Base-by-base conservation (phyloP, 1,284 basidiomycete genomes). In the Puccinia polysora region DNA sequence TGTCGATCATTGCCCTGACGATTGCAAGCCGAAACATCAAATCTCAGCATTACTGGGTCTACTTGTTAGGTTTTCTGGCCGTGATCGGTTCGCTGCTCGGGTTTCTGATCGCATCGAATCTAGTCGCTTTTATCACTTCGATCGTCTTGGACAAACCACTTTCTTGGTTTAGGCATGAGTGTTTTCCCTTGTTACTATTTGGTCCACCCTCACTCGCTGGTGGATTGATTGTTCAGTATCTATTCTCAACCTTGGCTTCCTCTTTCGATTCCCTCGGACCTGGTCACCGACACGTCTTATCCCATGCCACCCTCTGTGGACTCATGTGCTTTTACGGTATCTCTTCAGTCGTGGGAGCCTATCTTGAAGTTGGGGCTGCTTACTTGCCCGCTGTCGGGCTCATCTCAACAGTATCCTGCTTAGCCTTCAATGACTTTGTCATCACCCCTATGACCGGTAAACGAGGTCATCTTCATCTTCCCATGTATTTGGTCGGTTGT, bases 201-300 rank as follows among this genome's bases (percentile, higher is more conserved):
- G 63, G 68, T 30, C 73, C 52, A 7, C 52, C n/a, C 25, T 15
- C 28, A 23, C 34, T 45, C 86, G 85, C 79, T 91, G 91, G 91
- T 94, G 90, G 81, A 83, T 84, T 12, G 84, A 84, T 73, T 90
- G 92, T 75, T 84, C 86, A 74, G 84, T 87, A 3, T 86, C 87
- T 8, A 76, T 94, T 4, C 77, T 85, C 12, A 81, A 96, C n/a
- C 97, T 91, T 78, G 88, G 84, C 1, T 90, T 91, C 30, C 84
- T 89, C 0, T 86, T 52, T n/a, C 3, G 40, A 49, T 28, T 47
- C 50, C n/a, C 32, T 70, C 76, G 15, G 15, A 79, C 6, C 76
- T 43, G 43, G 47, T 34, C n/a, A 32, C 6, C 45, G 47, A 38
- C 36, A 63, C 63, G 50, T 71, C 49, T 34, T 71, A 47, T 53